phyloP scores from a whole-genome alignment of 1,284 basidiomycete genomes.

The Taiwanofungus camphoratus region DNA sequence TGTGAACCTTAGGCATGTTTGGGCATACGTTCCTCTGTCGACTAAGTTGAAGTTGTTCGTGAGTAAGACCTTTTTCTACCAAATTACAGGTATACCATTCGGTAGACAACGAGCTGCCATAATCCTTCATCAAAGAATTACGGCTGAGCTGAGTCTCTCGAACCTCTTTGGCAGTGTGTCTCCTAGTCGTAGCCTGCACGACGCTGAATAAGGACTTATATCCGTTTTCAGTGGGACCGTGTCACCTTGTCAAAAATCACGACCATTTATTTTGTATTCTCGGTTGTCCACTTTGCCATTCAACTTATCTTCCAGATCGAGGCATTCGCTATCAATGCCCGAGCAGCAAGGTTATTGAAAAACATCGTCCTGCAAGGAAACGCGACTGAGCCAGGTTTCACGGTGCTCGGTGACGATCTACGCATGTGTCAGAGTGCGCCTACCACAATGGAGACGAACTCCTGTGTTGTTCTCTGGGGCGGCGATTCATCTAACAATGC shows the following conservation, averaged over 20 bases:
- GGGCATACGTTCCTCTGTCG: conserved; percentile 32
- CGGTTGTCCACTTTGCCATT: conserved; percentile 57
- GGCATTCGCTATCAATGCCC: conserved; percentile 59
- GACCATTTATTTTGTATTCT: conserved; percentile 60
- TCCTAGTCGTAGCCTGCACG: too few relatives aligned
- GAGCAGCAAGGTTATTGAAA: conserved; percentile 48
- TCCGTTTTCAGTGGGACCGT: conserved; percentile 54
- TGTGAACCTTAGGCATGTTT: conserved; percentile 8
- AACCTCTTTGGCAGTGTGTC: too few relatives aligned
- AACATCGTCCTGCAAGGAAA: conserved; percentile 46
- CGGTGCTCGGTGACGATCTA: conserved; percentile 44
- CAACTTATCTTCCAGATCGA: conserved; percentile 66
- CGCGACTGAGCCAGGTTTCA: conserved; percentile 46
- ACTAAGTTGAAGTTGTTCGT: conserved; percentile 49
- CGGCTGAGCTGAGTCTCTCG: too few relatives aligned
- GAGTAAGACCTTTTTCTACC: conserved; percentile 23
- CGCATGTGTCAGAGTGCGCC: conserved; percentile 57
- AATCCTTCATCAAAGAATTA: too few relatives aligned
- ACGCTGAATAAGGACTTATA: conserved; percentile 5
- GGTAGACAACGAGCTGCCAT: too few relatives aligned
- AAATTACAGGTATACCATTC: too few relatives aligned
- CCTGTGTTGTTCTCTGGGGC: conserved; percentile 55
- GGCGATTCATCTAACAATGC: conserved; percentile 18
- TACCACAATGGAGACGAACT: conserved; percentile 35
- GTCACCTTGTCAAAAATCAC: conserved; percentile 65